Evolutionary conservation across 257 asterid genomes (phyloP).

Genomic region (Ocimum tenuiflorum): DNA sequence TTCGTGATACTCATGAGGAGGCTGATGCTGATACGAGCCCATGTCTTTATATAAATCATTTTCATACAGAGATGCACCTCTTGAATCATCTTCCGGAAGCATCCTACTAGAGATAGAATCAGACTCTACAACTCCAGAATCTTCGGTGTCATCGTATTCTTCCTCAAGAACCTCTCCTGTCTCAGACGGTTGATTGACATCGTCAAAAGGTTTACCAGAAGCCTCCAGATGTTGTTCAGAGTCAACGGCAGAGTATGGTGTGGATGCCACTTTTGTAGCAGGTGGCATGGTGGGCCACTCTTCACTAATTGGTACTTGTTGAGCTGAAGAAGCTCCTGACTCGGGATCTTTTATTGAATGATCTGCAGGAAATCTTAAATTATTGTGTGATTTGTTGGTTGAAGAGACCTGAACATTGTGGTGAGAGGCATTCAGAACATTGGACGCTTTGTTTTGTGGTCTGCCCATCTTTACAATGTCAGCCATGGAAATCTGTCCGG

Average conservation of each 20-base stretch:
- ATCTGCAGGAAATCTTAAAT: slow-evolving; percentile 32
- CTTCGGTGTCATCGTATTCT: slow-evolving; percentile 41
- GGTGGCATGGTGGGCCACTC: slow-evolving; percentile 82
- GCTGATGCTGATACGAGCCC: slow-evolving; percentile 46
- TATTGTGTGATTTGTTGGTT: slow-evolving; percentile 26
- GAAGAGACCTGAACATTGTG: slow-evolving; percentile 36
- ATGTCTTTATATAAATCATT: slow-evolving; percentile 41
- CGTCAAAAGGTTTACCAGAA: slow-evolving; percentile 32
- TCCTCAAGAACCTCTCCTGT: slow-evolving; percentile 40
- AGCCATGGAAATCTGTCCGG: slow-evolving; percentile 93
- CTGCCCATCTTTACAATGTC: slow-evolving; percentile 97
- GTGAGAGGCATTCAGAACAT: slow-evolving; percentile 30
- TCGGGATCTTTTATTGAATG: slow-evolving; percentile 29
- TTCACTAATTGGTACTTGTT: slow-evolving; percentile 40
- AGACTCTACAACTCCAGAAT: slow-evolving; percentile 35
- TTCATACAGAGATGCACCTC: slow-evolving; percentile 46
- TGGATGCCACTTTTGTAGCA: slow-evolving; percentile 27
- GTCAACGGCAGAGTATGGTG: slow-evolving; percentile 32
- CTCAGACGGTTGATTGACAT: slow-evolving; percentile 30
- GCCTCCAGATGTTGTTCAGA: slow-evolving; percentile 48
- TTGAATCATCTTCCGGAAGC: slow-evolving; percentile 47
- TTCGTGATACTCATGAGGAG: slow-evolving; percentile 40
- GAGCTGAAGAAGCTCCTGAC: slow-evolving; percentile 35
- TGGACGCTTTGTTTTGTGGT: slow-evolving; percentile 43
- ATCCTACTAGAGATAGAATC: slow-evolving; percentile 41